Percentiles rank a stretch among this genome's conserved stretches.
Conservation (phyloP, 768 basidiomycete species). For the Lenzites betulinus region DNA sequence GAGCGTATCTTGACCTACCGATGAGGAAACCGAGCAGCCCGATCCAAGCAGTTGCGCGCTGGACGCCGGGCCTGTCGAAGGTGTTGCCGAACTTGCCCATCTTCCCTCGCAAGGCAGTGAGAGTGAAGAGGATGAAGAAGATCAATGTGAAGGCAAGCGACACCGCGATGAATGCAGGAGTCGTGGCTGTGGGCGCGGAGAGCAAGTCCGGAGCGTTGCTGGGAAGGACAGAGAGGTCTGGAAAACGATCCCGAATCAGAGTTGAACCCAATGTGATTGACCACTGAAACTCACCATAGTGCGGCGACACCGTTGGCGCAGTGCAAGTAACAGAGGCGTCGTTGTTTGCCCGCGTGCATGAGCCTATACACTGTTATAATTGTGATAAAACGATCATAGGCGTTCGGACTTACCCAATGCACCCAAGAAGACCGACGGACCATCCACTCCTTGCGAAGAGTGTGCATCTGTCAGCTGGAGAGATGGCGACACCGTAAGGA, state of each 20-base stretch:
- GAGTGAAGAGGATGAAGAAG: slow-evolving; percentile 67
- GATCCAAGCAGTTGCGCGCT: slow-evolving; percentile 68
- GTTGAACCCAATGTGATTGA: neutral
- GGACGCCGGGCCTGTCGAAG: slow-evolving; percentile 59
- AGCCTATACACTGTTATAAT: slow-evolving; percentile 46
- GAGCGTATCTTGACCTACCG: slow-evolving; percentile 42
- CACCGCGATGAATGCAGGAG: slow-evolving; percentile 65
- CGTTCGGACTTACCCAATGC: slow-evolving; percentile 51
- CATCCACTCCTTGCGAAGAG: slow-evolving; percentile 46
- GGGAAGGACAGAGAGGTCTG: slow-evolving; percentile 70
- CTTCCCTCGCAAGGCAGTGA: slow-evolving; percentile 66
- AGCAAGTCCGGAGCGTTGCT: slow-evolving; percentile 55
- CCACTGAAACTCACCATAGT: slow-evolving; percentile 52
- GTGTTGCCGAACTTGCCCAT: slow-evolving; percentile 53
- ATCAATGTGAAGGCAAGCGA: slow-evolving; percentile 55
- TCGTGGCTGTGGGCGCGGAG: slow-evolving; percentile 59
- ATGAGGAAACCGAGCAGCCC: slow-evolving; percentile 77
- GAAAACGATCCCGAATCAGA: neutral
- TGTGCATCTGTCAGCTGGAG: slow-evolving; percentile 39
- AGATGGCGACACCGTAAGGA: slow-evolving; percentile 66
- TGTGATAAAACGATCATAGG: slow-evolving; percentile 9
- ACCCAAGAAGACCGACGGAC: slow-evolving; percentile 69
- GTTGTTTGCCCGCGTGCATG: slow-evolving; percentile 59
- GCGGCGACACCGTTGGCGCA: slow-evolving; percentile 51
- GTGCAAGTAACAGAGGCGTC: slow-evolving; percentile 58